Evolutionary conservation across 208 protist species (phyloP), one percentile per base, ranked within the genome.

Genomic region (Naegleria gruberi): DNA sequence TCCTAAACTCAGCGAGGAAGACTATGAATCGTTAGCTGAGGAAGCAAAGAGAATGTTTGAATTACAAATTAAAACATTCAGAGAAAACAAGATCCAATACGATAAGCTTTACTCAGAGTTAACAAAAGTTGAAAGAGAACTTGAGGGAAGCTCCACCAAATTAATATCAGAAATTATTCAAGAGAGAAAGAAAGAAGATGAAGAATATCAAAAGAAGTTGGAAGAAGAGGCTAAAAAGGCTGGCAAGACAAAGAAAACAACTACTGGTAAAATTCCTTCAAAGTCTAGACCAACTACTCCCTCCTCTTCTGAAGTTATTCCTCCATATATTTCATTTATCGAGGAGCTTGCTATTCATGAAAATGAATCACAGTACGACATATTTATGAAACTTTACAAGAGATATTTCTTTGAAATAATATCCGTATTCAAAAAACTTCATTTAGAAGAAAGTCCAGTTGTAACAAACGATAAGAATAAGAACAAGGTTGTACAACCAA

Each of bases 11-110:
- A 90, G 90, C 8, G 96, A 97, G 90, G 94, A 91, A 12, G 94
- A 92, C 23, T 97, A 95, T 92, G 96, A 96, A 89, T 87, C 89
- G 42, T 87, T 97, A 10, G 82, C 40, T 43, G 90, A 88, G 30
- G 91, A 89, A 43, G 94, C 94, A 30, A 95, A 94, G 0, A 93
- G 95, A 23, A 90, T 91, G 15, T 96, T 97, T 93, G 96, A 97
- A 90, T 74, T 82, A 10, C 93, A 92, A 15, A 93, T 97, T 26
- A 94, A 96, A 91, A 92, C 95, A 84, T 95, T 94, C 89, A 97
- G 96, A 84, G 94, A 96, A 90, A 96, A 95, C 90, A 94, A 94
- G 47, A 92, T 93, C 47, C 93, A 94, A 42, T 87, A 96, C 77
- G 90, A 92, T 17, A 91, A 90, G 8, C 26, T 83, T 40, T 19